These are phyloP conservation scores for Powellomyces hirtus DNA, from an alignment of 192 early-diverging fungal genomes.

Conservation along the genomic window DNA sequence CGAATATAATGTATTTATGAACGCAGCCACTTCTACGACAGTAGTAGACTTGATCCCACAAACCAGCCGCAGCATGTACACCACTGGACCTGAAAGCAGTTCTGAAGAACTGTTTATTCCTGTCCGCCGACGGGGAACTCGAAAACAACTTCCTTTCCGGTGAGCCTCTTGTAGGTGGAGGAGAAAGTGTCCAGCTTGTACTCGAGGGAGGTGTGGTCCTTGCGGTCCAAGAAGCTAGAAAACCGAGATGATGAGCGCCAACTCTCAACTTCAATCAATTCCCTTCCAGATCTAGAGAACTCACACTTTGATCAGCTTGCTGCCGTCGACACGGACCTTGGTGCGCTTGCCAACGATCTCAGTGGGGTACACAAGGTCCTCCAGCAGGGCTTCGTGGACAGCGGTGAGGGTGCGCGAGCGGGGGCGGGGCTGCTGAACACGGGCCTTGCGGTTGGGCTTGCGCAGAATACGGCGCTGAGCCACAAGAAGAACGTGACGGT, in stretches of 20 bases:
- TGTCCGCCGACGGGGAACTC: constrained; percentile 75
- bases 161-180: constrained; percentile 90
- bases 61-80: no score
- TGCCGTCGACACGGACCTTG: constrained; percentile 93
- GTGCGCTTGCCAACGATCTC: constrained; percentile 99
- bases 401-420: constrained; percentile 93
- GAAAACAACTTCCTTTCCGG: constrained; percentile 98
- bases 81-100: no score
- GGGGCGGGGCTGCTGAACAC: constrained; percentile 90
- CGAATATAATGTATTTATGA: no score
- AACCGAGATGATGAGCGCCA: not conserved
- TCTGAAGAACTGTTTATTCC: constrained; percentile 50
- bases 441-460: constrained; percentile 87
- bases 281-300: constrained; percentile 20
- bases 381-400: constrained; percentile 95
- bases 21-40: no score
- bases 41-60: no score
- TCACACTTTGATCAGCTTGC: constrained; percentile 91
- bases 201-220: constrained; percentile 95
- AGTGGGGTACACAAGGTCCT: constrained; percentile 98
- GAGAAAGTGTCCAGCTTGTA: constrained; percentile 99
- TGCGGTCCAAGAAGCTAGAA: constrained; percentile 85
- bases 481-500: constrained; percentile 94
- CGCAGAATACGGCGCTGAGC: constrained; percentile 94
- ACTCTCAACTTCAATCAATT: not conserved